Evolutionary conservation across 305 asterid species (phyloP).

Genomic region (Rubia balearica): DNA sequence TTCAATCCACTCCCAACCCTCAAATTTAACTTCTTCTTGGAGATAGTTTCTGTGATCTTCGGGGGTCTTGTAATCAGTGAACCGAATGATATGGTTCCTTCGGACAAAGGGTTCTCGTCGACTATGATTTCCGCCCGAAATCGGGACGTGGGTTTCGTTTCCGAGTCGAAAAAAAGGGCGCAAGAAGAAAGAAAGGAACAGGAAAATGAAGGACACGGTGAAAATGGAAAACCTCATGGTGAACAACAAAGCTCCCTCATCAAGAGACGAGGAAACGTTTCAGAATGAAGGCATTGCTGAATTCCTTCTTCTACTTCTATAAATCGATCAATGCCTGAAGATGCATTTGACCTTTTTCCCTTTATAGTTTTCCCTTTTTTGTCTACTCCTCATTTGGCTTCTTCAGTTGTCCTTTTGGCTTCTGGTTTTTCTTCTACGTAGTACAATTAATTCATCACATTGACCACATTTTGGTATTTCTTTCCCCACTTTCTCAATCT

Average conservation of each 20-base stretch:
- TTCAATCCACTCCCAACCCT: constrained; percentile 91
- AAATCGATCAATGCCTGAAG: constrained; percentile 1
- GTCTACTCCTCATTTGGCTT: background rate
- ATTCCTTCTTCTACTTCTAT: background rate
- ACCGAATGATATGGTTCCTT: constrained; percentile 66
- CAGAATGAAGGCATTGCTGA: background rate
- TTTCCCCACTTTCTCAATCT: background rate
- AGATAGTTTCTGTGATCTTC: constrained; percentile 55
- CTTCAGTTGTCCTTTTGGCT: background rate
- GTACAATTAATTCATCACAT: background rate
- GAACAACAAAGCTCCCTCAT: constrained; percentile 15
- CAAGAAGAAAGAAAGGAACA: constrained; percentile 20
- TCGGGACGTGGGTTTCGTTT: constrained; percentile 11
- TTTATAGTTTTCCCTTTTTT: background rate
- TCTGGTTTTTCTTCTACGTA: background rate
- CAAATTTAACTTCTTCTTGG: constrained; percentile 42
- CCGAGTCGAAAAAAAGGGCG: constrained; percentile 15
- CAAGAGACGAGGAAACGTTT: background rate
- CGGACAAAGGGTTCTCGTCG: constrained; percentile 17
- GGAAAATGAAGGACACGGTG: constrained; percentile 18
- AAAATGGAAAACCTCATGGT: constrained; percentile 15
- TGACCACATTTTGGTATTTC: too few species aligned
- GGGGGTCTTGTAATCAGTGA: constrained; percentile 47
- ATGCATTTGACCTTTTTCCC: constrained; percentile 13
- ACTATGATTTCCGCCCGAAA: constrained; percentile 11